Percentiles rank a stretch among this genome's conserved stretches.
Conservation (phyloP, 495 filamentous ascomycete genomes). For the Endocarpon pusillum region DNA sequence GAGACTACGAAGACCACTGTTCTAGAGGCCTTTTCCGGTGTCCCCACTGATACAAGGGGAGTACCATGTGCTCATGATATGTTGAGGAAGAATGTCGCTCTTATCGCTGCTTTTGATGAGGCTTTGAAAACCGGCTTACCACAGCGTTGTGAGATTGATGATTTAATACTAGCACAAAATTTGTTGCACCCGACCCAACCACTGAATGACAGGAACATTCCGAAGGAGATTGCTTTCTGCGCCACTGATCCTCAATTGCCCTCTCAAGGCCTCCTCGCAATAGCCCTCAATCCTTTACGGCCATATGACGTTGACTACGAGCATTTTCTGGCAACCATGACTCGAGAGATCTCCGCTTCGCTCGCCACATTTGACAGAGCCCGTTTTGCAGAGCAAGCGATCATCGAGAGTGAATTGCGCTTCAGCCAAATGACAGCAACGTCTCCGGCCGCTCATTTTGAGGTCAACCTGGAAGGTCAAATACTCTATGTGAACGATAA, state of each 20-base stretch:
- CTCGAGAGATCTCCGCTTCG: conserved; percentile 49
- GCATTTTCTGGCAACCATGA: conserved; percentile 48
- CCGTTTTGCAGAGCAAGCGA: conserved; percentile 48
- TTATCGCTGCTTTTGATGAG: conserved; percentile 49
- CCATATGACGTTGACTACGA: conserved; percentile 55
- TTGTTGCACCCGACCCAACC: conserved; percentile 42
- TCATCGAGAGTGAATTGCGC: conserved; percentile 50
- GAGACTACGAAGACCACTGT: conserved; percentile 38
- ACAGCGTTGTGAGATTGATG: conserved; percentile 35
- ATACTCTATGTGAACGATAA: conserved; percentile 56
- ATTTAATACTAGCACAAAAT: conserved; percentile 36
- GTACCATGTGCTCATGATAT: conserved; percentile 39
- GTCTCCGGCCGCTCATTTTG: conserved; percentile 55
- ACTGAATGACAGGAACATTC: conserved; percentile 45
- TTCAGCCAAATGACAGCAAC: conserved; percentile 62
- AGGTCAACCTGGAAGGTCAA: conserved; percentile 40
- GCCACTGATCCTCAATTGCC: conserved; percentile 47
- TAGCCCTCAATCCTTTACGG: conserved; percentile 50
- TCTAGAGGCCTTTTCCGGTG: conserved; percentile 45
- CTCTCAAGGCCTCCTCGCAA: conserved; percentile 46
- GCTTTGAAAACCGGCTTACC: conserved; percentile 43
- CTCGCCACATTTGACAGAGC: conserved; percentile 50
- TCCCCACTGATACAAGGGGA: conserved; percentile 37
- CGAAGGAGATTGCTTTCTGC: conserved; percentile 47
- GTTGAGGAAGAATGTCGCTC: conserved; percentile 40